A percentile compares a stretch with the other conserved stretches of the same genome.
These are phyloP conservation scores for Auriscalpium microsporum DNA, from an alignment of 768 basidiomycete species.

Conservation along the genomic window DNA sequence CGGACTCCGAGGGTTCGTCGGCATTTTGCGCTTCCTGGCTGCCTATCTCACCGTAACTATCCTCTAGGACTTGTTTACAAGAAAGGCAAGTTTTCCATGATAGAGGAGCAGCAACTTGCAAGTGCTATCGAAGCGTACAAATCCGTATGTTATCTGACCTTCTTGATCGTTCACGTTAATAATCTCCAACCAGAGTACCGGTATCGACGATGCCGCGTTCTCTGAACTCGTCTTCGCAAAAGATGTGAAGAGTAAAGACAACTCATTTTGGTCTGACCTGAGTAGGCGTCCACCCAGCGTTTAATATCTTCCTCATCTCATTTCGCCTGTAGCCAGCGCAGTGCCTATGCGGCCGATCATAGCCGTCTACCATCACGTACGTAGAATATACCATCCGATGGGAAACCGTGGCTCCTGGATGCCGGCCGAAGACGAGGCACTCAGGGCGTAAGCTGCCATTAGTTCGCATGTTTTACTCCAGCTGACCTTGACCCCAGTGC, in stretches of 20 bases:
- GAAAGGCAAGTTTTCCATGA: conserved; percentile 80
- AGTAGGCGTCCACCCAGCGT: conserved; percentile 36
- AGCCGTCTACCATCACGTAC: conserved; percentile 77
- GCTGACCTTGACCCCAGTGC: conserved; percentile 37
- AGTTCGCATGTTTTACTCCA: background rate
- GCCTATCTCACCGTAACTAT: conserved; percentile 1
- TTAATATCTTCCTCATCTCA: background rate
- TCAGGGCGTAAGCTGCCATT: conserved; percentile 46
- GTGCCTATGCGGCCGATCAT: conserved; percentile 72
- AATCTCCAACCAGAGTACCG: conserved; percentile 32
- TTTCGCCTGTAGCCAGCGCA: conserved; percentile 35
- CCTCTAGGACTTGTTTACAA: conserved; percentile 70
- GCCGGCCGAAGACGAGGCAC: conserved; percentile 50
- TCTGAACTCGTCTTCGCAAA: conserved; percentile 61
- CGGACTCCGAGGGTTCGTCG: conserved; percentile 51
- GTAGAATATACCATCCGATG: conserved; percentile 60
- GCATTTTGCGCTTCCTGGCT: background rate
- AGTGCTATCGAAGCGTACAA: conserved; percentile 58
- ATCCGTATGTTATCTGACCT: conserved; percentile 31
- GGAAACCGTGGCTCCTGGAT: conserved; percentile 67
- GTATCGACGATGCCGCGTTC: conserved; percentile 47
- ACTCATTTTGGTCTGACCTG: conserved; percentile 72
- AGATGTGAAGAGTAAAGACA: conserved; percentile 45
- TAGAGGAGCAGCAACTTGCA: conserved; percentile 60
- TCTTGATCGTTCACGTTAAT: conserved; percentile 3